phyloP scores from a whole-genome alignment of 2,329 filamentous ascomycete species.

The Incumbomyces lentus region DNA sequence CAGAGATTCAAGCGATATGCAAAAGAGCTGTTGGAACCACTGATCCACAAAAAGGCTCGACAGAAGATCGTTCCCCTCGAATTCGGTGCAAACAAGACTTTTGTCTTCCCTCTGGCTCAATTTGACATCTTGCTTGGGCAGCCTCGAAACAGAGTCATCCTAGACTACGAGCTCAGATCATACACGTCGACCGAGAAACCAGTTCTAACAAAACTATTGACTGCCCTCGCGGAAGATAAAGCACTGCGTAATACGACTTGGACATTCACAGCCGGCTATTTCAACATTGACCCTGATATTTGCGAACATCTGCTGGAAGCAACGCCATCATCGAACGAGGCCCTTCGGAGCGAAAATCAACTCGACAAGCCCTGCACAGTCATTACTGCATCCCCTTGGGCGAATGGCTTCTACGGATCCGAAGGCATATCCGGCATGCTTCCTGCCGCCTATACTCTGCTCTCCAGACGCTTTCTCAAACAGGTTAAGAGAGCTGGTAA shows the following conservation, averaged over 20 bases:
- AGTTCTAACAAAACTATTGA: constrained; percentile 64
- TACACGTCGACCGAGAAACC: constrained; percentile 83
- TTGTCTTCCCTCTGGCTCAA: constrained; percentile 77
- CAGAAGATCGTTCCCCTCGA: constrained; percentile 20
- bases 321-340: constrained; percentile 20
- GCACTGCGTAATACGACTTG: constrained; percentile 62
- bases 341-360: constrained; percentile 12
- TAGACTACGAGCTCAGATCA: constrained; percentile 17
- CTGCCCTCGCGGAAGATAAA: constrained; percentile 50
- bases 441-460: constrained; percentile 81
- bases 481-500: constrained; percentile 45
- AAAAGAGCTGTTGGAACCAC: constrained; percentile 53
- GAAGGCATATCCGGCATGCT: constrained; percentile 81
- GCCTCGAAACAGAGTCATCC: constrained; percentile 14
- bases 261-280: constrained; percentile 97
- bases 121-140: constrained; percentile 65
- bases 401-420: constrained; percentile 90
- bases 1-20: constrained; percentile 55
- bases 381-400: constrained; percentile 82
- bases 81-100: constrained; percentile 47
- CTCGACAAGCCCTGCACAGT: constrained; percentile 57
- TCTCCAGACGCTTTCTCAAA: constrained; percentile 71
- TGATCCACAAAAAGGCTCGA: constrained; percentile 44
- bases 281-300: constrained; percentile 84
- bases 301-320: constrained; percentile 66